Evolutionary conservation across 306 rosid species (phyloP), one percentile per base, ranked within the genome.

Genomic region (Trifolium repens): DNA sequence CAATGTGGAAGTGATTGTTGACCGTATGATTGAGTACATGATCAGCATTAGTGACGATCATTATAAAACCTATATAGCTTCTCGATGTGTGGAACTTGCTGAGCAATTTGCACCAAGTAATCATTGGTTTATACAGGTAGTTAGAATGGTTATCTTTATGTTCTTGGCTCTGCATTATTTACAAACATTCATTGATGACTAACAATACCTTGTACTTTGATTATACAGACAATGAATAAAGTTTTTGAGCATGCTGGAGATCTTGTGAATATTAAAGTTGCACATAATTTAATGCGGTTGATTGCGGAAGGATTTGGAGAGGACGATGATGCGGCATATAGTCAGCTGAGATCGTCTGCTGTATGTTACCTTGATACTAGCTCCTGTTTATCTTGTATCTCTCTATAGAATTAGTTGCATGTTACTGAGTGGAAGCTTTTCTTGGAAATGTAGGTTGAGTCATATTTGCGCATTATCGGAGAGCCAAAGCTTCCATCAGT

Each of bases 201-300:
- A 58, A 66, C 34, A 30, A 39, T 84, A 37, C 12, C 24, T 76
- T 72, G 42, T 66, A 43, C 68, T 40, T 40, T 63, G 72, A 71
- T 85, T 72, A 62, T 44, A 43, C 90, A 96, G 99, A 92, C 98
- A 74, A 96, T 96, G 91, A 96, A 96, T 85, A 96, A 92, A 90
- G 99, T 96, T 79, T 96, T 96, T 75, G 98, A 96, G 91, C 98
- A 96, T 74, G 99, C 99, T 22, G 99, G 99, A 80, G 99, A 96
- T 85, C 89, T 92, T 65, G 99, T 96, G 84, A 96, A 96, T 80
- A 76, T 88, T 60, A 96, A 96, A 82, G 98, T 96, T 77, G 99
- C 99, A 59, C 98, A 96, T 89, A 93, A 96, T 85, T 87, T 96
- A 88, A 90, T 89, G 96, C 89, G 96, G 78, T 80, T 96, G 88